A percentile compares a stretch with the other conserved stretches of the same genome.
Evolutionary conservation across 1,139 yeast species (phyloP).

Genomic region (Kurtzmaniella quercitrusa): DNA sequence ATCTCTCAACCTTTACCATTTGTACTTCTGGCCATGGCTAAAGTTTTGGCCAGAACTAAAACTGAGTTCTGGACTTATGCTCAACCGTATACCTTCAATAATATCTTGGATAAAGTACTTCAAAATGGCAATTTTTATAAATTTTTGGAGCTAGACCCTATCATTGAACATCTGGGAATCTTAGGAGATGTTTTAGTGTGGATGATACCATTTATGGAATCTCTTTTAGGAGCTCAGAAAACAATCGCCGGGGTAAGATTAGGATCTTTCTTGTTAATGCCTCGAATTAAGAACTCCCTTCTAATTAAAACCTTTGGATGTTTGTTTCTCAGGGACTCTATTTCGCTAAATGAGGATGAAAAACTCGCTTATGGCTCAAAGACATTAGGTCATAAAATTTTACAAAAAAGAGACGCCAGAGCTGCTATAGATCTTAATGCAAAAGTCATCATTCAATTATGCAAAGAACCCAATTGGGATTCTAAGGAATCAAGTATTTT

Average conservation of each 20-base stretch:
- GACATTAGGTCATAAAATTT: constrained; percentile 17
- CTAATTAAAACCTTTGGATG: constrained; percentile 11
- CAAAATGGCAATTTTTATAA: constrained; percentile 30
- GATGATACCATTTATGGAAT: constrained; percentile 32
- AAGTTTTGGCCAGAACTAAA: constrained; percentile 36
- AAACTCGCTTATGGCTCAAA: constrained; percentile 13
- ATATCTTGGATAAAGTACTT: constrained; percentile 51
- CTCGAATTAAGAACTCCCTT: not conserved
- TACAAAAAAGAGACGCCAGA: constrained; percentile 31
- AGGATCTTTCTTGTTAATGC: constrained; percentile 28
- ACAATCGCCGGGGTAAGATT: constrained; percentile 38
- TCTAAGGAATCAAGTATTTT: constrained; percentile 1
- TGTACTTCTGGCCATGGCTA: constrained; percentile 43
- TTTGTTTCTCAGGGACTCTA: constrained; percentile 11
- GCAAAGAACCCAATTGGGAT: constrained; percentile 13
- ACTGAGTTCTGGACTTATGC: constrained; percentile 48
- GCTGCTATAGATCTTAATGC: constrained; percentile 31
- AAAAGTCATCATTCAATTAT: constrained; percentile 16
- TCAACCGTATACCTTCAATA: constrained; percentile 48
- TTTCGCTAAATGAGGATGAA: constrained; percentile 11
- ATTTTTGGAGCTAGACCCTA: not conserved
- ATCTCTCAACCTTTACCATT: constrained; percentile 53
- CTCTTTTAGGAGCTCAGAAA: constrained; percentile 37
- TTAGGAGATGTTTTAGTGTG: constrained; percentile 37
- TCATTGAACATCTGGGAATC: constrained; percentile 2